These are phyloP conservation scores for Nicotiana undulata DNA, from an alignment of 257 asterid species.

Conservation along the genomic window DNA sequence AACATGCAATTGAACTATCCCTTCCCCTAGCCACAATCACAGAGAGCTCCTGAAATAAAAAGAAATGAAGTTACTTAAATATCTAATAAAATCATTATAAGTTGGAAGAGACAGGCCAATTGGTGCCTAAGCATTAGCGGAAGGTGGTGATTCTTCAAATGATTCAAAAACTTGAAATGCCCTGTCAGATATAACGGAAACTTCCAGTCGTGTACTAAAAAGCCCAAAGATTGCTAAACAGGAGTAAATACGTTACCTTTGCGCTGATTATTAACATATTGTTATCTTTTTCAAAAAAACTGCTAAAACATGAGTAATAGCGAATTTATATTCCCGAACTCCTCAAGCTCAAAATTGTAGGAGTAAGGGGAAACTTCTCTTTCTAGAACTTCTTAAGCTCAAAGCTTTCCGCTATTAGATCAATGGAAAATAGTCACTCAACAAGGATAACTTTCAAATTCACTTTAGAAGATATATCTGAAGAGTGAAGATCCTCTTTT, in stretches of 20 bases:
- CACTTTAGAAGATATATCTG: neutral
- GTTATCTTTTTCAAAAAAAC: neutral
- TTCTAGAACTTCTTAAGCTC: neutral
- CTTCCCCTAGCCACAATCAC: constrained; percentile 92
- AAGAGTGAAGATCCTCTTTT: neutral
- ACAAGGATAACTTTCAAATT: neutral
- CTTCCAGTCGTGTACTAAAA: neutral
- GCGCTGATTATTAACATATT: neutral
- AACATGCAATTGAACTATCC: constrained; percentile 53
- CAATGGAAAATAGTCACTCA: neutral
- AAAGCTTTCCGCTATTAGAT: neutral
- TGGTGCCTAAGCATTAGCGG: neutral
- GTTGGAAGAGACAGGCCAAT: neutral
- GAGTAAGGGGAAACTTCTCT: neutral
- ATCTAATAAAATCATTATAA: neutral
- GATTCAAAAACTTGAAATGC: neutral
- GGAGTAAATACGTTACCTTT: neutral
- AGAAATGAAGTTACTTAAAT: neutral
- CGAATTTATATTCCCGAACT: neutral
- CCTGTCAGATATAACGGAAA: neutral
- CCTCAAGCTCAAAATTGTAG: neutral
- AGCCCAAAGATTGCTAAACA: neutral
- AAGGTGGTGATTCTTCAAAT: neutral
- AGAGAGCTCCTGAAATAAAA: constrained; percentile 68
- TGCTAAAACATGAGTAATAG: neutral